Evolutionary conservation across 768 basidiomycete genomes (phyloP), one percentile per base, ranked within the genome.

Genomic region (Boletus sp.): DNA sequence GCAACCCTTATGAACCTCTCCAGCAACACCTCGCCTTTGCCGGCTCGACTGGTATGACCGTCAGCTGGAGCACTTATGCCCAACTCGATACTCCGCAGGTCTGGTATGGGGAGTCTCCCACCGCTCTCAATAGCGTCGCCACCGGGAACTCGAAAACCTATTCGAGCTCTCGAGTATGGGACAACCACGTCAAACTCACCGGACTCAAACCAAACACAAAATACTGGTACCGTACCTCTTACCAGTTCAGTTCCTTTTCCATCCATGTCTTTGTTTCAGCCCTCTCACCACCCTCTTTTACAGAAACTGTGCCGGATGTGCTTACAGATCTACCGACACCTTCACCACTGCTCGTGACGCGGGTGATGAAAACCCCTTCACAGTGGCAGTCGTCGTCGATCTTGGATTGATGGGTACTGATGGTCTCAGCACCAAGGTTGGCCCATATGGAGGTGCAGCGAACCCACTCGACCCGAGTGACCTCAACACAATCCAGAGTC

Each of bases 401-500:
- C 67, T 69, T 17, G 64, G 67, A 30, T 60, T 68, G 32, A 68
- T 64, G 66, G 66, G 64, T 30, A 52, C 56, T 1, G 60, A 66
- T 9, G 66, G 66, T 10, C 64, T 69, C 39, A 69, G 66, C 47
- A 69, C 64, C n/a, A 59, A 58, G 11, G 66, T 68, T 11, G 67
- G 67, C 2, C 67, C 66, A 33, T 55, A 47, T 1, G 67, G 67
- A 9, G 56, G 43, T 7, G 56, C 66, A 32, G 51, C 48, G 15
- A 60, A 59, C 42, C 62, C 64, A 5, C 58, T 69, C 9, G 67
- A 62, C 1, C 60, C 64, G 15, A 52, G 56, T 9, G 62, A 68
- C 23, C 58, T 69, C 17, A 69, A 68, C 47, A 62, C 66, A 0
- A 69, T 69, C 27, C 66, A 68, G 47, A 69, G 66, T 47, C 60